Evolutionary conservation across 305 asterid species (phyloP).

Genomic region (Fraxinus sp.): DNA sequence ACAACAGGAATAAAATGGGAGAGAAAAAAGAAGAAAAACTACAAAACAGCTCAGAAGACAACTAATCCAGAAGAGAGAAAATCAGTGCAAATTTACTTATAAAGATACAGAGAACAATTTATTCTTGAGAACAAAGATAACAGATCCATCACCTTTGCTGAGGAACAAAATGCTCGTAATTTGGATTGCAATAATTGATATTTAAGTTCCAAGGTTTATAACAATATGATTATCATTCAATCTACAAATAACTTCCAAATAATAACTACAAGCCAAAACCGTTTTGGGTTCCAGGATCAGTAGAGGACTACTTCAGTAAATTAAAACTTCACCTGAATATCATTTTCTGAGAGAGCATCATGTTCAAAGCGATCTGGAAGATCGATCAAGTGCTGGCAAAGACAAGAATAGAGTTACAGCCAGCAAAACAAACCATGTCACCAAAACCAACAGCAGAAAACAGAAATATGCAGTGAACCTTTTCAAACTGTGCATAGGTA

Average conservation of each 20-base stretch:
- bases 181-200: background rate
- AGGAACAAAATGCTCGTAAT: background rate
- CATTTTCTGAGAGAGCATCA: conserved; percentile 67
- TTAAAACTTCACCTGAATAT: conserved; percentile 72
- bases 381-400: conserved; percentile 68
- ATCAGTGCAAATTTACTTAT: background rate
- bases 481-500: conserved; percentile 76
- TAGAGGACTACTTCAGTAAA: background rate
- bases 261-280: background rate
- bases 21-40: background rate
- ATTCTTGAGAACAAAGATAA: background rate
- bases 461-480: conserved; percentile 45
- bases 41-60: background rate
- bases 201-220: background rate
- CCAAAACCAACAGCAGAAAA: conserved; percentile 20
- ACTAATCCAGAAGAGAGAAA: background rate
- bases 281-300: background rate
- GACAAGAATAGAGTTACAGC: conserved; percentile 24
- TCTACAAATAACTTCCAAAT: conserved; percentile 3
- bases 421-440: conserved; percentile 20
- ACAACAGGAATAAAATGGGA: background rate
- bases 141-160: background rate
- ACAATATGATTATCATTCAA: conserved; percentile 6
- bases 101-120: background rate
- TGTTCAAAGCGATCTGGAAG: conserved; percentile 76